Evolutionary conservation across 345 rosid genomes (phyloP).

Genomic region (Citropsis articulata): DNA sequence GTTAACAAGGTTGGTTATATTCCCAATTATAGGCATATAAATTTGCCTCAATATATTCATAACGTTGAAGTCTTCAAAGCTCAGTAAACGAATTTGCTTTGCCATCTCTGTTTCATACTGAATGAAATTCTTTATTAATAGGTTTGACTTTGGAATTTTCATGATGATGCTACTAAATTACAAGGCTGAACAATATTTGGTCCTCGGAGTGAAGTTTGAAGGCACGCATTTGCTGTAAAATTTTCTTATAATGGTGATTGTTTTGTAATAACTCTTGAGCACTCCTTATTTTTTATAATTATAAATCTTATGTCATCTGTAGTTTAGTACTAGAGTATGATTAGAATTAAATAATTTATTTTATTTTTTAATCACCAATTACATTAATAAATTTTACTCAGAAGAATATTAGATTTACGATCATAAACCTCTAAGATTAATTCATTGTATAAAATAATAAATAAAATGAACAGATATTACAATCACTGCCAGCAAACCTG

Average conservation of each 20-base stretch:
- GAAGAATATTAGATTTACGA: fast-evolving
- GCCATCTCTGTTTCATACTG: background rate
- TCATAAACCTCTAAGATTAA: background rate
- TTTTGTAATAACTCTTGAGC: too few species aligned
- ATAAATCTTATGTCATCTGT: too few species aligned
- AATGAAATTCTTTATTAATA: background rate
- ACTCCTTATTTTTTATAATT: too few species aligned
- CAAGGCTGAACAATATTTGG: background rate
- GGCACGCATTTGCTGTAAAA: too few species aligned
- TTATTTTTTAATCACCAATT: fast-evolving
- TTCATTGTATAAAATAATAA: background rate
- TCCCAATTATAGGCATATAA: too few species aligned
- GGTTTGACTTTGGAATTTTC: background rate
- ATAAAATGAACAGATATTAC: constrained; percentile 10
- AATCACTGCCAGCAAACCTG: constrained; percentile 4
- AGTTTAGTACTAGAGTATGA: too few species aligned
- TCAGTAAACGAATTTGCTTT: background rate
- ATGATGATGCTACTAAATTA: background rate
- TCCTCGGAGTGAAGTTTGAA: background rate
- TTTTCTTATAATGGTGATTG: too few species aligned
- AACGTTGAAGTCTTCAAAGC: too few species aligned
- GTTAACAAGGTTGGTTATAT: too few species aligned
- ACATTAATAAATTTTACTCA: too few species aligned
- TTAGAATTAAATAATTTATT: too few species aligned
- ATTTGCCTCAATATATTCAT: too few species aligned